Evolutionary conservation across 495 filamentous ascomycete genomes (phyloP), one percentile per base, ranked within the genome.

Genomic region (Aspergillus egyptiacus): DNA sequence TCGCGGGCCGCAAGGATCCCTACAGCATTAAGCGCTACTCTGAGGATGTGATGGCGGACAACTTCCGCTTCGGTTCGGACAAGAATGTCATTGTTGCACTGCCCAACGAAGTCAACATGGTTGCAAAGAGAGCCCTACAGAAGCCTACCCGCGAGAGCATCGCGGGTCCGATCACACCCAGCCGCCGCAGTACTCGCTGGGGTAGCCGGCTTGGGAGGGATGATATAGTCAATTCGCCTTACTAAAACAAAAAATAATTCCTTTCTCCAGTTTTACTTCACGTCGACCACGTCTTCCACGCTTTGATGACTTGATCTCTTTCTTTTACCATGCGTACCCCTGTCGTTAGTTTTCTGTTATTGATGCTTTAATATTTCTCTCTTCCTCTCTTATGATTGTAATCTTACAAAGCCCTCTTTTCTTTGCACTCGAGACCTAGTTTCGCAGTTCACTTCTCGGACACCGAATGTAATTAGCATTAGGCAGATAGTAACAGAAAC

Each of bases 61-160:
- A 98, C 64, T 98, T 98, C 83, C 87, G 89, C 55, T 98, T 91
- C 58, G 91, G 91, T 24, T 87, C 82, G 10, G 93, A 98, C 62
- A 95, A 95, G 78, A 96, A 96, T 57, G 87, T 98, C 53, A 96
- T 98, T 60, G 91, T 98, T 17, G 93, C 93, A 1, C 70, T 97
- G 51, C 90, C 94, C 3, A 95, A 98, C 62, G 91, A 96, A 68
- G 91, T 98, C 53, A 91, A 96, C 65, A 96, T 96, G 91, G 87
- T 97, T 19, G 84, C 82, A 34, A 89, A 88, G 67, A 76, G 82
- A 53, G 81, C 79, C 54, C 81, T 98, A 62, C 87, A 86, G 78
- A 84, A 79, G 67, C 89, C 91, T 2, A 96, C 94, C 5, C 74
- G 93, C 30, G 90, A 98, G 76, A 95, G 89, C 59, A 96, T 98